These are phyloP conservation scores for Quercus alba DNA, from an alignment of 306 rosid genomes.

Conservation along the genomic window DNA sequence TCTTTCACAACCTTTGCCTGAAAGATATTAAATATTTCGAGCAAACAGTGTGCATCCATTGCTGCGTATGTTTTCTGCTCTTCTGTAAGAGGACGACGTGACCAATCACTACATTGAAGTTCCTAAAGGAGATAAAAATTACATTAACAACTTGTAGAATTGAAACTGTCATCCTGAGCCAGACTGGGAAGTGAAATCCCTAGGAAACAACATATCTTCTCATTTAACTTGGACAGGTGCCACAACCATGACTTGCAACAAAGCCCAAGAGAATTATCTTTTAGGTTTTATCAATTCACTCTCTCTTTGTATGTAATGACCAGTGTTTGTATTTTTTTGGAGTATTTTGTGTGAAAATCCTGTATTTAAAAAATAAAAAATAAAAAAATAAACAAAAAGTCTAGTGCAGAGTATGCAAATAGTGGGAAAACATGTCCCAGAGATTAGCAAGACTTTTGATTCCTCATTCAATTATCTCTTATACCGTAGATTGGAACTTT, in stretches of 20 bases:
- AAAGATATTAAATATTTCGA: conserved; percentile 70
- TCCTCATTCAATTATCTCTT: not conserved
- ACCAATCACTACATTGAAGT: conserved; percentile 99
- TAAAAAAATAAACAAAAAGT: not conserved
- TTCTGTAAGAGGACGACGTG: conserved; percentile 87
- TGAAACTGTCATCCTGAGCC: conserved; percentile 18
- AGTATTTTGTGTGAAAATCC: no score
- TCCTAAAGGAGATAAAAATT: conserved; percentile 63
- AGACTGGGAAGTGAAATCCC: conserved; percentile 22
- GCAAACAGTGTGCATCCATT: conserved; percentile 94
- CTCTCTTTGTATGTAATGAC: no score
- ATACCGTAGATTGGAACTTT: not conserved
- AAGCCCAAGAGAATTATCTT: not conserved
- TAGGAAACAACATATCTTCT: conserved; percentile 10
- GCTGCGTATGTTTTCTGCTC: conserved; percentile 87
- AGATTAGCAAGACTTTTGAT: not conserved
- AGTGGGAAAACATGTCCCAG: not conserved
- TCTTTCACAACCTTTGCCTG: conserved; percentile 51
- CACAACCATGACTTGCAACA: not conserved
- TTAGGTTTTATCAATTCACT: no score
- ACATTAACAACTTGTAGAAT: conserved; percentile 30
- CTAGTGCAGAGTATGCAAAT: not conserved
- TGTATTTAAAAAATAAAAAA: no score
- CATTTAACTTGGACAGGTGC: conserved; percentile 3
- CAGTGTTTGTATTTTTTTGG: no score